Percentiles rank a stretch among this genome's conserved stretches.
Conservation (phyloP, 805 yeast species). For the Starmerella cellae region DNA sequence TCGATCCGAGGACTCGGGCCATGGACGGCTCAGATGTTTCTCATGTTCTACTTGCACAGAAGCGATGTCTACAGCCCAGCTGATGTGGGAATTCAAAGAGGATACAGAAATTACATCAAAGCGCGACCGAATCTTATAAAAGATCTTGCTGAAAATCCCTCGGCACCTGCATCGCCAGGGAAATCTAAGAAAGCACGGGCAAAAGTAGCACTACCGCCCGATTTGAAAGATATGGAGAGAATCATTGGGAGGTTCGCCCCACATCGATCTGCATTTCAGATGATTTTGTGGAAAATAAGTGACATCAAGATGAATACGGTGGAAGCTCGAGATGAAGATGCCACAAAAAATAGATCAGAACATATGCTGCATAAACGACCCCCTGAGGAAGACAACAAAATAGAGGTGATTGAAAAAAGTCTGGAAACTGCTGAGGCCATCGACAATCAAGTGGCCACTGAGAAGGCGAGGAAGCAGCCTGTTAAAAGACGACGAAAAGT, state of each 20-base stretch:
- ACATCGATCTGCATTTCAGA: slow-evolving; percentile 52
- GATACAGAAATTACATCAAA: slow-evolving; percentile 51
- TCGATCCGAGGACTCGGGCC: slow-evolving; percentile 29
- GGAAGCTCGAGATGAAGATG: slow-evolving; percentile 11
- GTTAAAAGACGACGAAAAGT: background rate
- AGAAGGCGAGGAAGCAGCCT: too few relatives aligned
- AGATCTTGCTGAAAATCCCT: slow-evolving; percentile 26
- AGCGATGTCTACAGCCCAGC: slow-evolving; percentile 61
- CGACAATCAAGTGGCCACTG: too few relatives aligned
- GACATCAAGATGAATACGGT: slow-evolving; percentile 37
- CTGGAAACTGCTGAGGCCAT: too few relatives aligned
- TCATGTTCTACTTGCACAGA: slow-evolving; percentile 53
- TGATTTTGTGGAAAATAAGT: slow-evolving; percentile 60
- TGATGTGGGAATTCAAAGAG: slow-evolving; percentile 78
- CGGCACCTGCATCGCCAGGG: slow-evolving; percentile 24
- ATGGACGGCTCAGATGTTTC: slow-evolving; percentile 87
- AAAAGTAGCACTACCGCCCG: slow-evolving; percentile 24
- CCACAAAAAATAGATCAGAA: too few relatives aligned
- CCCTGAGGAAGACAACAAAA: too few relatives aligned
- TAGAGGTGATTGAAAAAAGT: too few relatives aligned
- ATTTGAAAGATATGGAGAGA: slow-evolving; percentile 44
- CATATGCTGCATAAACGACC: background rate
- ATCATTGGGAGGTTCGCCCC: slow-evolving; percentile 53
- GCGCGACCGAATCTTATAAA: slow-evolving; percentile 28
- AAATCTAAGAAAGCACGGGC: slow-evolving; percentile 29